Evolutionary conservation across 2,329 filamentous ascomycete species (phyloP), one percentile per base, ranked within the genome.

Genomic region (Diaporthe aspalathi): DNA sequence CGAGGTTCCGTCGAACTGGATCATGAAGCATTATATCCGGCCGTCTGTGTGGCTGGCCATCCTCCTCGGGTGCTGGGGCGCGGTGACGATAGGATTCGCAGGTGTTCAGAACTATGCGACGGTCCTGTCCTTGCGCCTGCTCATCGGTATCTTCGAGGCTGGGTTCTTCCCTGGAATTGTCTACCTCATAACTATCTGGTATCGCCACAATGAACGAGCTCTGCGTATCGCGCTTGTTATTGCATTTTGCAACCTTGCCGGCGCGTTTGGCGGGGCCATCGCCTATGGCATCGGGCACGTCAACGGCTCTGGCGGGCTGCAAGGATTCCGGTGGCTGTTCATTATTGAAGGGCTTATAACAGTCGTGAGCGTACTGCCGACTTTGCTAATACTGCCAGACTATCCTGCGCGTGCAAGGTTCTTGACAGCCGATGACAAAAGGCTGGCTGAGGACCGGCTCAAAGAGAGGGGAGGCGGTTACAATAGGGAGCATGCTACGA

Each of bases 321-420:
- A 73, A 5, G 81, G 81, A 14, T 84, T 80, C 78, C 77, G 81
- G 63, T 85, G 83, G 76, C 27, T 73, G 6, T 73, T 72, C 50
- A 69, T 70, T 9, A 70, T 70, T 4, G 67, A 70, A 29, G 67
- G 67, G 12, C n/a, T 70, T 5, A 70, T 70, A 22, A 70, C 67
- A 6, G 35, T 70, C 7, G 56, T 35, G 8, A 70, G 67, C 56
- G 67, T 70, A 14, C 24, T 70, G 35, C 56, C 67, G 12, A 57
- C 47, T 14, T 3, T 63, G 29, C 45, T 77, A 8, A 56, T 78
- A 14, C 40, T 78, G 35, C 77, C 77, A 0, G 75, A 77, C 47
- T 78, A 77, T 47, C 77, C 77, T 2, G 62, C 76, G 1, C 72
- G 74, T 1, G 75, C 76, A 14, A 75, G 70, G n/a, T 78, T 75